Base-by-base conservation (phyloP, 306 rosid genomes). In the Vigna nakashimae region DNA sequence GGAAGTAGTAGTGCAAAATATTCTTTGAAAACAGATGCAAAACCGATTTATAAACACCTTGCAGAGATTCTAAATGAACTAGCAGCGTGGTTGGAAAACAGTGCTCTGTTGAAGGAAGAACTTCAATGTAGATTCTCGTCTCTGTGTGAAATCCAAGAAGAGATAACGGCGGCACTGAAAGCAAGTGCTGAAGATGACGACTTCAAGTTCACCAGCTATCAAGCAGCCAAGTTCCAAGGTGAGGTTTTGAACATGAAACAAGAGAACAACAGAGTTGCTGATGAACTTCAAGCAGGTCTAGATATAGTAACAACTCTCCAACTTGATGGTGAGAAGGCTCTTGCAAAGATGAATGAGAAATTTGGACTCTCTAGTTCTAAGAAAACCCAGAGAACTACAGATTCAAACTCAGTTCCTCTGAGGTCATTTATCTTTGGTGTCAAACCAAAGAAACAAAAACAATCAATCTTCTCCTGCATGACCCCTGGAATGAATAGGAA, bases 201-300 rank as follows among this genome's bases (percentile, higher is more conserved):
- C 13, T 88, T 91, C 88, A 77, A 75, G 73, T 93, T 93, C 76
- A 91, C 98, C 9, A 93, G 93, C 86, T 88, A 88, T 84, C 98
- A 93, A 87, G 98, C 97, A 43, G 98, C 98, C 52, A 91, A 93
- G 87, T 93, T 91, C 77, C 94, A 91, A 82, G 98, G 98, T 9
- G 98, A 93, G 85, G 78, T 93, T 65, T 65, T 93, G 87, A 93
- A 93, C 84, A 93, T 93, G 98, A 93, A 91, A 74, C 97, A 93
- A 80, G 98, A 89, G 85, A 93, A 93, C 74, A 82, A 93, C 86
- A 89, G 56, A 84, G 97, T 91, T 60, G 97, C 82, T 7, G 88
- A 87, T 80, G 98, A 89, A 84, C 80, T 93, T 74, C 94, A 93
- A 80, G 82, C 94, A 36, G 98, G 95, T 48, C 40, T 89, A 17